A percentile compares a stretch with the other conserved stretches of the same genome.
Conservation (phyloP, 129 eudicot genomes). For the Centaurea solstitialis region DNA sequence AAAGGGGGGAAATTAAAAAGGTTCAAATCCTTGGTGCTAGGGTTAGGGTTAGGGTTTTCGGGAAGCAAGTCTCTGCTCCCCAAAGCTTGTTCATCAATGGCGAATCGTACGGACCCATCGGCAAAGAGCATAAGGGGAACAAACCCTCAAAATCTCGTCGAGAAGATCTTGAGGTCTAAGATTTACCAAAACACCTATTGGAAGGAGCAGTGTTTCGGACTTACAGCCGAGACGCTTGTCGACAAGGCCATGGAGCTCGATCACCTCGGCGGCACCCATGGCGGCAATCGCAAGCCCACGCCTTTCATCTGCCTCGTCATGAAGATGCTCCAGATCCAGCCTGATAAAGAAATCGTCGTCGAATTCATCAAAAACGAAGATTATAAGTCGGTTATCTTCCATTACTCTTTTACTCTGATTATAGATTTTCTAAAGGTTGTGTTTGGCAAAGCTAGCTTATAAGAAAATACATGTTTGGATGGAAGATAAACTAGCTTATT, state of each 20-base stretch:
- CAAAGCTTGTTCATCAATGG: conserved; percentile 48
- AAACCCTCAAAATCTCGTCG: conserved; percentile 88
- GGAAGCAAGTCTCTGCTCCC: too few relatives aligned
- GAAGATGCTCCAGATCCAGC: conserved; percentile 99
- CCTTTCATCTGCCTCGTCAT: conserved; percentile 91
- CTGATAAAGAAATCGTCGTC: conserved; percentile 95
- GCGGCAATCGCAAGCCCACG: conserved; percentile 86
- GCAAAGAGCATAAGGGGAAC: conserved; percentile 94
- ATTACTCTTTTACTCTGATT: neutral
- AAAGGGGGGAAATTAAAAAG: conserved; percentile 16
- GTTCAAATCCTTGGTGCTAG: conserved; percentile 11
- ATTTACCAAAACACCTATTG: conserved; percentile 80
- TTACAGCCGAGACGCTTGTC: conserved; percentile 97
- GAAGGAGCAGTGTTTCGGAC: conserved; percentile 99
- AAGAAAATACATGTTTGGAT: too few relatives aligned
- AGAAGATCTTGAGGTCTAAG: conserved; percentile 84
- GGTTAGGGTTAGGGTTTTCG: neutral
- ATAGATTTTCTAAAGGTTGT: neutral
- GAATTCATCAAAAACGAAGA: conserved; percentile 94
- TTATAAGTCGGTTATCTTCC: conserved; percentile 51
- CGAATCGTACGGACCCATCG: conserved; percentile 95
- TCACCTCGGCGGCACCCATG: conserved; percentile 88
- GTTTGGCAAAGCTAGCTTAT: too few relatives aligned
- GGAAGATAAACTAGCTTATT: too few relatives aligned
- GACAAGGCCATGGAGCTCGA: conserved; percentile 98